Evolutionary conservation across 2,329 filamentous ascomycete genomes (phyloP), one percentile per base, ranked within the genome.

Genomic region (Aspergillus tamarii): DNA sequence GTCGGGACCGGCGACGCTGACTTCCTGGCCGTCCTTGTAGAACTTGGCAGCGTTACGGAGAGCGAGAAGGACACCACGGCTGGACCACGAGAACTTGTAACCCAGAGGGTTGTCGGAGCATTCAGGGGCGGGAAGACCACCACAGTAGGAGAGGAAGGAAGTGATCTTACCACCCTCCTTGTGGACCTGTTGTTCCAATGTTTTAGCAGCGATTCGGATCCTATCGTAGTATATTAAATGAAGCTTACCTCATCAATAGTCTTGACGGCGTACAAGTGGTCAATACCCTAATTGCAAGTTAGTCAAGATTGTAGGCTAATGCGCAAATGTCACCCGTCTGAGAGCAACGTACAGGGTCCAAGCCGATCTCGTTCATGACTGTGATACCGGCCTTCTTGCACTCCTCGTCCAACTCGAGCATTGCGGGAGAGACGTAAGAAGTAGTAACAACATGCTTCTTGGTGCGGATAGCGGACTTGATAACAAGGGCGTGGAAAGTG

Each of bases 371-470:
- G 82, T 98, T 97, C 91, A 97, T 94, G 76, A 97, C 94, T 12
- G 93, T 96, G 77, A 97, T 97, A 66, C 93, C 94, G 21, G 94
- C 94, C 67, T 90, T 91, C 85, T 97, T 96, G 78, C 87, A 88
- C 72, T 90, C 84, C 72, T 89, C 84, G 74, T 97, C 91, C 57
- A 98, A 88, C 83, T 94, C 94, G 82, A 90, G 81, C 93, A 97
- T 97, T 69, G 92, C 92, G 4, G 93, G 93, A 5, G 92, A 96
- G 70, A 97, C 91, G 77, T 98, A 98, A 69, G 89, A 93, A 34
- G 94, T 97, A 64, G 94, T 97, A 75, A 98, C 94, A 65, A 98
- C 93, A 83, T 98, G 84, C 87, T 94, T 97, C 91, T 97, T 97
- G 74, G 90, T 87, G 74, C 90, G 88, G 82, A 98, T 97, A 67